A percentile compares a stretch with the other conserved stretches of the same genome.
These are phyloP conservation scores for Hyaloperonospora arabidopsidis DNA, from an alignment of 352 stramenopile species.

Conservation along the genomic window DNA sequence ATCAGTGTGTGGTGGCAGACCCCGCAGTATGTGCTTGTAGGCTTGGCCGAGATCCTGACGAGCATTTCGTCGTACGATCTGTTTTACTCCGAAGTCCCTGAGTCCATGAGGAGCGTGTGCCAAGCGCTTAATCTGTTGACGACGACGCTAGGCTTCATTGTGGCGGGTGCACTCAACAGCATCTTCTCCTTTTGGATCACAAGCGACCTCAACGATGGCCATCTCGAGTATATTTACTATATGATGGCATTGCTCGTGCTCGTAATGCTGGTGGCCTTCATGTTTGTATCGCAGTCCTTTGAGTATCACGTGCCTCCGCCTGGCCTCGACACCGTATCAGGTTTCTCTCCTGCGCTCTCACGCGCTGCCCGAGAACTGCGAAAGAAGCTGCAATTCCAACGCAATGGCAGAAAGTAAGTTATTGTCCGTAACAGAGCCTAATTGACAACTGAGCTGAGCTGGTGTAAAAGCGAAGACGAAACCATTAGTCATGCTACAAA, in stretches of 20 bases:
- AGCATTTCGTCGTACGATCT: constrained; percentile 87
- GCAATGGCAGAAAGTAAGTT: constrained; percentile 20
- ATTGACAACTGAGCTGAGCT: neutral
- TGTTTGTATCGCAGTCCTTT: constrained; percentile 65
- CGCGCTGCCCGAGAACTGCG: constrained; percentile 39
- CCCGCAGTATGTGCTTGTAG: constrained; percentile 87
- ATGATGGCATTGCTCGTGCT: constrained; percentile 65
- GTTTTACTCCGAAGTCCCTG: constrained; percentile 89
- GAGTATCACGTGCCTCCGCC: constrained; percentile 68
- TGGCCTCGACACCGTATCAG: constrained; percentile 37
- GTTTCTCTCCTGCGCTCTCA: constrained; percentile 55
- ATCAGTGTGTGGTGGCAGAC: constrained; percentile 88
- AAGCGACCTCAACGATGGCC: constrained; percentile 84
- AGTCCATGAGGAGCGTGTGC: constrained; percentile 87
- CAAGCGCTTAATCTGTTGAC: constrained; percentile 87
- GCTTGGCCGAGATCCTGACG: constrained; percentile 83
- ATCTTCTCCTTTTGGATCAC: constrained; percentile 88
- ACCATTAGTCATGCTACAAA: neutral
- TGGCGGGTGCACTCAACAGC: constrained; percentile 74
- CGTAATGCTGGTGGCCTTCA: constrained; percentile 52
- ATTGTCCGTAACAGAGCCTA: neutral
- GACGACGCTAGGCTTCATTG: constrained; percentile 84
- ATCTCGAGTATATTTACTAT: constrained; percentile 87
- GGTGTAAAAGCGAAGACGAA: neutral
- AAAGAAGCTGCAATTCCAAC: constrained; percentile 31